These are phyloP conservation scores for Rhizopus delemar DNA, from an alignment of 371 early-diverging fungal species.

Conservation along the genomic window DNA sequence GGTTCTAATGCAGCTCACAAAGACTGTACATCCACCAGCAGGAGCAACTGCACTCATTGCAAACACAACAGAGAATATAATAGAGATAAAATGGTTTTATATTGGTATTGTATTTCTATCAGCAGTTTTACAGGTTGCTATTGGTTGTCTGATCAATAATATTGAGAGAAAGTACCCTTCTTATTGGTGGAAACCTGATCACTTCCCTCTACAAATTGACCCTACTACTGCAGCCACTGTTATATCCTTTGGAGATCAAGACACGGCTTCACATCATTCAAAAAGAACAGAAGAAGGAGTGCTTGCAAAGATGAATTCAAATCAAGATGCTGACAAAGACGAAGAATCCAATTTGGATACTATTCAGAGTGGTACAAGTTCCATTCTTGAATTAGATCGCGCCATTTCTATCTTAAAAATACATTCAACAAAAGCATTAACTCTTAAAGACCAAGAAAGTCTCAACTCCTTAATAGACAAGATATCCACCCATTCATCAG, in stretches of 20 bases:
- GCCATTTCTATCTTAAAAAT: background rate
- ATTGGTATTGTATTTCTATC: slow-evolving; percentile 61
- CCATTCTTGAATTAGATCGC: background rate
- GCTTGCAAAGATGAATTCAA: background rate
- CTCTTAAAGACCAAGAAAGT: background rate
- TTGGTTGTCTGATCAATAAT: slow-evolving; percentile 73
- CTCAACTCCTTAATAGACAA: background rate
- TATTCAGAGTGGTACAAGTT: background rate
- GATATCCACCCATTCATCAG: background rate
- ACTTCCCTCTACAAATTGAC: slow-evolving; percentile 16
- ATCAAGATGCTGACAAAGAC: background rate
- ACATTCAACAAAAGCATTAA: background rate
- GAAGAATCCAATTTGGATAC: background rate
- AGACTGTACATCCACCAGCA: slow-evolving; percentile 76
- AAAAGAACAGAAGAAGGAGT: slow-evolving; percentile 14
- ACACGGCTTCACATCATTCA: slow-evolving; percentile 3
- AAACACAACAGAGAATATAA: slow-evolving; percentile 40
- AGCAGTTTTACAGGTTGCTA: slow-evolving; percentile 48
- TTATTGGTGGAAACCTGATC: slow-evolving; percentile 63
- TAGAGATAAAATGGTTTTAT: slow-evolving; percentile 61
- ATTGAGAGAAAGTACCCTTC: slow-evolving; percentile 64
- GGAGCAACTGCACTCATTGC: slow-evolving; percentile 74
- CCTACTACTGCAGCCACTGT: slow-evolving; percentile 10
- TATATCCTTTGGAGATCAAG: slow-evolving; percentile 7
- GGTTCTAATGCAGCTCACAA: slow-evolving; percentile 66